Percentiles rank a stretch among this genome's conserved stretches.
Evolutionary conservation across 2,329 filamentous ascomycete species (phyloP).

Genomic region (Hypoxylon sp.): DNA sequence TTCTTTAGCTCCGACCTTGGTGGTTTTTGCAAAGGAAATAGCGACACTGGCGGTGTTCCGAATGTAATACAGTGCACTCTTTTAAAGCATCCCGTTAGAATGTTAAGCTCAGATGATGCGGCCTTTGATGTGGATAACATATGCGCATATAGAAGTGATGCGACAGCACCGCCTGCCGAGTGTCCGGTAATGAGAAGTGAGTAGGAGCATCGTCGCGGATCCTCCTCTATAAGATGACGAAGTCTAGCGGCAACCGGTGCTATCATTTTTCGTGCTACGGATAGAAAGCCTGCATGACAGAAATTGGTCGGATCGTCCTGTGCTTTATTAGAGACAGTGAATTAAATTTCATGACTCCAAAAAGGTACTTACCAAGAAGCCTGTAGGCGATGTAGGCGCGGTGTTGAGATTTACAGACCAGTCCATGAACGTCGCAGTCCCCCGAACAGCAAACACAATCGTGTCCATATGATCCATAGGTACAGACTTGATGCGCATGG

Average conservation of each 20-base stretch:
- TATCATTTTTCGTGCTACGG: constrained; percentile 79
- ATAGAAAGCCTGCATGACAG: constrained; percentile 83
- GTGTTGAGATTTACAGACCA: constrained; percentile 85
- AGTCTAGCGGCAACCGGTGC: constrained; percentile 75
- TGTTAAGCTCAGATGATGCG: constrained; percentile 73
- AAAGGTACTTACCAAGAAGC: constrained; percentile 70
- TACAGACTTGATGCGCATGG: constrained; percentile 84
- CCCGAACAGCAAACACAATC: constrained; percentile 85
- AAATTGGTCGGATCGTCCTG: constrained; percentile 77
- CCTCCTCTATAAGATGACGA: constrained; percentile 73
- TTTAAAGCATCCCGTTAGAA: constrained; percentile 75
- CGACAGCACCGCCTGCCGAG: constrained; percentile 85
- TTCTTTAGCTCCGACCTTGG: constrained; percentile 60
- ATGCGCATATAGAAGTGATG: constrained; percentile 80
- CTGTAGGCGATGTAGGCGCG: constrained; percentile 69
- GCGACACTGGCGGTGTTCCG: constrained; percentile 80
- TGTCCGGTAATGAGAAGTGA: constrained; percentile 86
- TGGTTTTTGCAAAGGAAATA: constrained; percentile 73
- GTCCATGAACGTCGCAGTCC: constrained; percentile 81
- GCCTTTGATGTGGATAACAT: constrained; percentile 70
- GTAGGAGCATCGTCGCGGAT: constrained; percentile 70
- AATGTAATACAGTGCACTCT: constrained; percentile 86
- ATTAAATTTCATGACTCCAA: too few species aligned
- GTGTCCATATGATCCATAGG: constrained; percentile 80
- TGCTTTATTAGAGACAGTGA: constrained; percentile 15